phyloP scores from a whole-genome alignment of 352 stramenopile species.

The Achlya hypogyna region DNA sequence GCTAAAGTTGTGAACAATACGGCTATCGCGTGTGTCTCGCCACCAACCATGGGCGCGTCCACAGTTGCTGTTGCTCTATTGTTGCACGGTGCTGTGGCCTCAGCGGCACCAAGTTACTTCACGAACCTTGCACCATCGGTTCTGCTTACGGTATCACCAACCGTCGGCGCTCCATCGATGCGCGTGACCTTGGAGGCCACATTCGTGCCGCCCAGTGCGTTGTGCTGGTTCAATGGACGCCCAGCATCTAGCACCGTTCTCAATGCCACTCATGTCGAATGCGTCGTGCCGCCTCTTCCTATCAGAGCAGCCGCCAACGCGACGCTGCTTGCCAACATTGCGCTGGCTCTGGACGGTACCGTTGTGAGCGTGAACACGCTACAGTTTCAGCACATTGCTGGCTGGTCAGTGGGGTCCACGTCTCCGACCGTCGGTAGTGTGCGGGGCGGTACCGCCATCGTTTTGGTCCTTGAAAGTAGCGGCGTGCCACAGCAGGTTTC shows the following conservation, averaged over 20 bases:
- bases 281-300: not conserved
- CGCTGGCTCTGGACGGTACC: not conserved
- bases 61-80: not conserved
- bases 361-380: not conserved
- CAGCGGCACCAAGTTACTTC: not conserved
- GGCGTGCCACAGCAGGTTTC: too few species aligned
- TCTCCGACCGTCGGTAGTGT: not conserved
- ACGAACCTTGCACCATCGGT: not conserved
- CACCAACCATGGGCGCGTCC: not conserved
- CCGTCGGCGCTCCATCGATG: not conserved
- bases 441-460: constrained; percentile 1
- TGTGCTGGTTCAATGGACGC: not conserved
- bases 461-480: too few species aligned
- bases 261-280: not conserved
- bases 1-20: not conserved
- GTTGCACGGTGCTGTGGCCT: not conserved
- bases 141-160: not conserved
- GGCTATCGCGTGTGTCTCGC: not conserved
- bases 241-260: not conserved
- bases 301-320: too few species aligned
- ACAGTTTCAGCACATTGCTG: not conserved
- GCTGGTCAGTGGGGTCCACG: not conserved
- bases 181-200: not conserved
- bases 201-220: not conserved
- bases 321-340: too few species aligned